Evolutionary conservation across 768 basidiomycete species (phyloP), one percentile per base, ranked within the genome.

Genomic region (Paxillus involutus): DNA sequence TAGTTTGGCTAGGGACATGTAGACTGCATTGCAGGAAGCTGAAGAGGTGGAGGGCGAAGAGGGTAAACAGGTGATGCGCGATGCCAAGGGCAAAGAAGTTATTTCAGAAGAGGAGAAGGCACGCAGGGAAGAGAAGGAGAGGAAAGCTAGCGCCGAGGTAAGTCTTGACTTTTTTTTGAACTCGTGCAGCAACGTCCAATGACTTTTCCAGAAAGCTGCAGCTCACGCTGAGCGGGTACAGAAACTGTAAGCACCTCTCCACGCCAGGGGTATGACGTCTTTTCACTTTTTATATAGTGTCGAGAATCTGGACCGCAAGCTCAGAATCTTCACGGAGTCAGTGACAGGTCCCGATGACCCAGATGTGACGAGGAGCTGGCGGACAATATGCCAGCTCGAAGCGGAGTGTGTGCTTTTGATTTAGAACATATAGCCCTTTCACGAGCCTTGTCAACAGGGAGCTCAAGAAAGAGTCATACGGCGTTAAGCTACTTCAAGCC

Each of bases 391-490:
- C n/a, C n/a, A n/a, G n/a, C n/a, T n/a, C n/a, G n/a, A n/a, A n/a
- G n/a, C 91, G 1, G 88, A 91, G 89, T 91, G 58, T 33, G 90
- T 78, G 13, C 52, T 55, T 12, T 41, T 13, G 42, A 44, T 33
- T 41, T 24, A 44, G 36, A 6, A n/a, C 35, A 11, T 29, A 17
- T 57, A 33, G 24, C 36, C 53, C n/a, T n/a, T 8, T 48, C 46
- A 53, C 35, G 41, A 60, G 6, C 33, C 11, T 52, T 39, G 45
- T 52, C 43, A 53, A 47, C 49, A 91, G 90, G 45, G 90, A 94
- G 54, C 80, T 96, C 35, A 86, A 89, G 71, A 78, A 80, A 43
- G 93, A 96, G 68, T 91, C 88, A 0, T 96, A 94, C 59, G 93
- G 93, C 51, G 82, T 86, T 6, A 93, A 95, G 47, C 79, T 96